Evolutionary conservation across 768 basidiomycete genomes (phyloP).

Genomic region (Collybiopsis confluens): DNA sequence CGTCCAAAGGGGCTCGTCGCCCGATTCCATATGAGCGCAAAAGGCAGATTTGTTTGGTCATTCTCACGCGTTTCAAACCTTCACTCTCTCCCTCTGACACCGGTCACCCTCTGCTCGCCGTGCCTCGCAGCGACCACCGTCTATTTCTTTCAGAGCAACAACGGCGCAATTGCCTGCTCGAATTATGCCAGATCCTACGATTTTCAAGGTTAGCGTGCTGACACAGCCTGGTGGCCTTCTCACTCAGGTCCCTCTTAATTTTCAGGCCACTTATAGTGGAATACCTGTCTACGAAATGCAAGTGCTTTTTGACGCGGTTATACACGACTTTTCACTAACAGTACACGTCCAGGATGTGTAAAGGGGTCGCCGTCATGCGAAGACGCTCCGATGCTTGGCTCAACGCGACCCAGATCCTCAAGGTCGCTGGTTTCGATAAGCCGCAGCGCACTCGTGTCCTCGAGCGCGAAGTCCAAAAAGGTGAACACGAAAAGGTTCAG

Average conservation of each 20-base stretch:
- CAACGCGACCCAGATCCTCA: slow-evolving; percentile 98
- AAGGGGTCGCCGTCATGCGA: slow-evolving; percentile 96
- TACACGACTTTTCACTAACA: slow-evolving; percentile 29
- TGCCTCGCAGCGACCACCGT: neutral
- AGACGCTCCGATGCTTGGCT: slow-evolving; percentile 95
- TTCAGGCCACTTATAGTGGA: slow-evolving; percentile 86
- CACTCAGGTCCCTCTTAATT: slow-evolving; percentile 16
- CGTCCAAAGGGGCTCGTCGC: slow-evolving; percentile 1
- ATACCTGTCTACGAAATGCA: slow-evolving; percentile 93
- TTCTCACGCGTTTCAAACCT: neutral
- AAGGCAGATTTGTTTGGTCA: neutral
- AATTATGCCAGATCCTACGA: slow-evolving; percentile 76
- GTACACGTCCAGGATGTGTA: slow-evolving; percentile 77
- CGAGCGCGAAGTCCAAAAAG: slow-evolving; percentile 97
- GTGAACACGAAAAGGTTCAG: slow-evolving; percentile 98
- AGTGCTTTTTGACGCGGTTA: slow-evolving; percentile 35
- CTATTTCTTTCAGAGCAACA: neutral
- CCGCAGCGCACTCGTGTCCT: slow-evolving; percentile 96
- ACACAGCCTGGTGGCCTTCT: slow-evolving; percentile 15
- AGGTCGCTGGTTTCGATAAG: slow-evolving; percentile 99
- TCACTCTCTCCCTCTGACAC: neutral
- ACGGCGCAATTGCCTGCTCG: neutral
- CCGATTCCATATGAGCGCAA: neutral
- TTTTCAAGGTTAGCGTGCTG: slow-evolving; percentile 67
- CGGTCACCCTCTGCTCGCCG: neutral